These are phyloP conservation scores for Aspergillus luchuensis DNA, from an alignment of 2,329 filamentous ascomycete genomes.

Conservation along the genomic window DNA sequence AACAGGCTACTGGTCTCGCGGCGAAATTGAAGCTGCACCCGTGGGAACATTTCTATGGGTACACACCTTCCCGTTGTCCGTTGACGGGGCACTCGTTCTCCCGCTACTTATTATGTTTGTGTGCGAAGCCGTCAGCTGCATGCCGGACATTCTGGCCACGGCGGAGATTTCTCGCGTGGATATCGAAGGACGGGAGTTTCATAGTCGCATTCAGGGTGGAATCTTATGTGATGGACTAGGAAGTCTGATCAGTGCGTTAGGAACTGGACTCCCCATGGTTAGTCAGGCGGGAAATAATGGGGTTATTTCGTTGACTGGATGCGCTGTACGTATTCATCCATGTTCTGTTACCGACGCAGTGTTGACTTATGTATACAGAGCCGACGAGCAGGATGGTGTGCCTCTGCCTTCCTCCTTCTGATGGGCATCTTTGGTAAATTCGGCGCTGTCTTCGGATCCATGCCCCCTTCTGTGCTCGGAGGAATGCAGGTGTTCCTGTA, in stretches of 20 bases:
- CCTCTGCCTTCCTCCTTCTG: slow-evolving; percentile 73
- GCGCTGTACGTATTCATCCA: slow-evolving; percentile 52
- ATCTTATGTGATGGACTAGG: slow-evolving; percentile 76
- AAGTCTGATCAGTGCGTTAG: slow-evolving; percentile 72
- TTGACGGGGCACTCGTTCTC: slow-evolving; percentile 64
- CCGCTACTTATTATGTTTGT: slow-evolving; percentile 58
- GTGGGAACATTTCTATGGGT: slow-evolving; percentile 68
- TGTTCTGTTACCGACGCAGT: too few species aligned
- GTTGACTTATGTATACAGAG: slow-evolving; percentile 48
- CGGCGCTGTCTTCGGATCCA: slow-evolving; percentile 74
- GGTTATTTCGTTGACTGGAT: slow-evolving; percentile 78
- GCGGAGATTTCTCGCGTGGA: slow-evolving; percentile 64
- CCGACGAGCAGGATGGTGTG: slow-evolving; percentile 76
- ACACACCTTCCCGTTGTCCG: slow-evolving; percentile 62
- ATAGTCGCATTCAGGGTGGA: slow-evolving; percentile 67
- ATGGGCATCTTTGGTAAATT: slow-evolving; percentile 86
- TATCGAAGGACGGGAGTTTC: slow-evolving; percentile 64
- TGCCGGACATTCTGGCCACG: slow-evolving; percentile 70
- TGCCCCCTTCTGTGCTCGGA: slow-evolving; percentile 67
- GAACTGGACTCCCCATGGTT: slow-evolving; percentile 78
- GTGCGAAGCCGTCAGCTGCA: slow-evolving; percentile 68
- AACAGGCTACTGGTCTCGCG: slow-evolving; percentile 74
- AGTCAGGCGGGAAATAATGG: slow-evolving; percentile 85
- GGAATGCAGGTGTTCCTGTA: slow-evolving; percentile 83
- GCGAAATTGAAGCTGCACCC: slow-evolving; percentile 70